Conservation (phyloP, 805 yeast genomes). For the Zygoascus flipseniorum region DNA sequence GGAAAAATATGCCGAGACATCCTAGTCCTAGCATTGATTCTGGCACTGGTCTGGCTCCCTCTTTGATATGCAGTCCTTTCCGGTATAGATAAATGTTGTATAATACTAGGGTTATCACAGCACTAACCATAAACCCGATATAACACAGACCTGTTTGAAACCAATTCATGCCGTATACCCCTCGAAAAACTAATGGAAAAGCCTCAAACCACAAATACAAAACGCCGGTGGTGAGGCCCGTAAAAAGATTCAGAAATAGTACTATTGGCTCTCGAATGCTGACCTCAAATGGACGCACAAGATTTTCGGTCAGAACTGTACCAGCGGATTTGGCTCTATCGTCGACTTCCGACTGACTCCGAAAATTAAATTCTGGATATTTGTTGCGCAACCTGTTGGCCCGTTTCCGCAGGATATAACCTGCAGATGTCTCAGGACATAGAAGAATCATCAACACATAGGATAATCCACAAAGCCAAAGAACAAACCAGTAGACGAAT, state of each 20-base stretch:
- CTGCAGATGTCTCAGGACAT: slow-evolving; percentile 44
- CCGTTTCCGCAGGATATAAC: slow-evolving; percentile 38
- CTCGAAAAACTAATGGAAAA: slow-evolving; percentile 43
- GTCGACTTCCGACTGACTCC: slow-evolving; percentile 36
- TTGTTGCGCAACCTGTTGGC: slow-evolving; percentile 38
- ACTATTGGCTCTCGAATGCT: slow-evolving; percentile 44
- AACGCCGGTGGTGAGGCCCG: slow-evolving; percentile 41
- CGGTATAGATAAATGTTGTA: background rate
- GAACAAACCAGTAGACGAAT: background rate
- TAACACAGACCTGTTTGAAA: slow-evolving; percentile 16
- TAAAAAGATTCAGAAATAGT: slow-evolving; percentile 37
- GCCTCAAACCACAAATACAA: slow-evolving; percentile 49
- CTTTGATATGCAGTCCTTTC: slow-evolving; percentile 33
- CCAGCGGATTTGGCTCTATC: slow-evolving; percentile 29
- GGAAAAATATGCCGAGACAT: slow-evolving; percentile 30
- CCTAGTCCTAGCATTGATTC: slow-evolving; percentile 20
- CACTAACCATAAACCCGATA: background rate
- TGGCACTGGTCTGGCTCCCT: slow-evolving; percentile 20
- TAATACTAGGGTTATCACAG: slow-evolving; percentile 23
- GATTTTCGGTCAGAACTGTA: background rate
- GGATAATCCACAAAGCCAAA: slow-evolving; percentile 19
- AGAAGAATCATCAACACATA: slow-evolving; percentile 18
- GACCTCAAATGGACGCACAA: slow-evolving; percentile 65
- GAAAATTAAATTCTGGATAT: slow-evolving; percentile 40
- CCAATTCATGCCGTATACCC: slow-evolving; percentile 35